phyloP scores from a whole-genome alignment of 2,329 filamentous ascomycete species.

The Zarea fungicola region DNA sequence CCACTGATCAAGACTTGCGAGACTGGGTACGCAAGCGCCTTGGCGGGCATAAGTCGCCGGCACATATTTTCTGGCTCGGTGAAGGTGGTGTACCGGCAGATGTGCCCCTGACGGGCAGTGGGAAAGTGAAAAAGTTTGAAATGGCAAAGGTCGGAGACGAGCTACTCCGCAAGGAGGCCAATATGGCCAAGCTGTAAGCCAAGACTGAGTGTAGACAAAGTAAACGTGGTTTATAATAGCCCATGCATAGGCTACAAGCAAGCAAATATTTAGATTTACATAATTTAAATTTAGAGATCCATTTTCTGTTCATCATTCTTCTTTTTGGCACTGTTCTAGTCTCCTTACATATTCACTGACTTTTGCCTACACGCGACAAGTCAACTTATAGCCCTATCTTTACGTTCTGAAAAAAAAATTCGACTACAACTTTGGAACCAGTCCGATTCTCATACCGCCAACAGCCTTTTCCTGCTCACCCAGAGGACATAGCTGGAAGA shows the following conservation, averaged over 20 bases:
- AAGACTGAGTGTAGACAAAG: neutral
- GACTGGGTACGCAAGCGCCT: conserved; percentile 58
- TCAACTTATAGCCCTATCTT: too few species aligned
- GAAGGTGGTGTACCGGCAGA: conserved; percentile 48
- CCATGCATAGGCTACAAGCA: neutral
- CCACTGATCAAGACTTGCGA: conserved; percentile 49
- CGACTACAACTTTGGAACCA: conserved; percentile 48
- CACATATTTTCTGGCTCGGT: conserved; percentile 73
- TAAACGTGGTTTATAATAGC: neutral
- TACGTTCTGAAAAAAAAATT: neutral
- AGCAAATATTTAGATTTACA: conserved; percentile 1
- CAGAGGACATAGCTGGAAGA: conserved; percentile 63
- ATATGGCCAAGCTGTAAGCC: conserved; percentile 40
- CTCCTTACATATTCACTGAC: neutral
- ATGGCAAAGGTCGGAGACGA: conserved; percentile 53
- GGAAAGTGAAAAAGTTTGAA: conserved; percentile 65
- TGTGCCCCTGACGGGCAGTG: conserved; percentile 65
- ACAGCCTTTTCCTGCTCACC: conserved; percentile 51
- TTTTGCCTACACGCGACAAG: neutral
- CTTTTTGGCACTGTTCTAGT: neutral
- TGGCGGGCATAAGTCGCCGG: conserved; percentile 63
- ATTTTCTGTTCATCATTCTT: neutral
- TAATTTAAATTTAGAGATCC: neutral
- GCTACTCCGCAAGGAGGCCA: conserved; percentile 44
- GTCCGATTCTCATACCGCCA: conserved; percentile 46